phyloP scores from a whole-genome alignment of 768 basidiomycete species.

The Boletus sensibilis region DNA sequence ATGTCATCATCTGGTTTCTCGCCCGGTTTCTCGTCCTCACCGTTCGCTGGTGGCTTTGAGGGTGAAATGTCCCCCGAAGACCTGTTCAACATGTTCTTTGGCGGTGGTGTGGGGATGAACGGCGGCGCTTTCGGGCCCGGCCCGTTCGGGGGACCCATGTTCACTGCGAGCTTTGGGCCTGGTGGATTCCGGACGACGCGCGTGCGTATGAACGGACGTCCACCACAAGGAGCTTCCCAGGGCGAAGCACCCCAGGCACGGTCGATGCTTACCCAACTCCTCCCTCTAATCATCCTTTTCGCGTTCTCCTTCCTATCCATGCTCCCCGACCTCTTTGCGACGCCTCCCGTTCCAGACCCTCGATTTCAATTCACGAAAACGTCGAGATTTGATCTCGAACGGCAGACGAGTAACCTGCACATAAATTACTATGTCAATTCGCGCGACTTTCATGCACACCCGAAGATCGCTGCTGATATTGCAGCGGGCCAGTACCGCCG shows the following conservation, averaged over 20 bases:
- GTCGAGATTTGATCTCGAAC: conserved; percentile 61
- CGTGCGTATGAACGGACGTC: conserved; percentile 42
- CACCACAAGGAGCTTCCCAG: conserved; percentile 34
- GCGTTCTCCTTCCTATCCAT: conserved; percentile 80
- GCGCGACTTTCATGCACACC: conserved; percentile 73
- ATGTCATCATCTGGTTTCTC: conserved; percentile 56
- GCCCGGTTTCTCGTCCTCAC: conserved; percentile 48
- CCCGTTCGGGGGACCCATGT: conserved; percentile 52
- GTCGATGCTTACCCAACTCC: conserved; percentile 69
- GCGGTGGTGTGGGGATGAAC: conserved; percentile 48
- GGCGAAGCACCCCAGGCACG: conserved; percentile 47
- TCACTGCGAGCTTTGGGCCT: conserved; percentile 75
- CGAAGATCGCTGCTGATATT: conserved; percentile 69
- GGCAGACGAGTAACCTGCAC: conserved; percentile 67
- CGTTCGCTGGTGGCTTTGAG: conserved; percentile 61
- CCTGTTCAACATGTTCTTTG: conserved; percentile 98
- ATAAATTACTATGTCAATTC: conserved; percentile 85
- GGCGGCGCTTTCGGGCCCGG: conserved; percentile 57
- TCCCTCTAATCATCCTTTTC: conserved; percentile 83
- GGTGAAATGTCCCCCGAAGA: conserved; percentile 94
- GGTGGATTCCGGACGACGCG: conserved; percentile 79
- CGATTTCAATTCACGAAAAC: conserved; percentile 67
- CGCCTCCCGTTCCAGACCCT: conserved; percentile 72
- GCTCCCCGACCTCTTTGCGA: conserved; percentile 72
- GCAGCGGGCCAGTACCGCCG: conserved; percentile 41